These are phyloP conservation scores for Chlamydomonas incerta DNA, from an alignment of 139 green algal species.

Conservation along the genomic window DNA sequence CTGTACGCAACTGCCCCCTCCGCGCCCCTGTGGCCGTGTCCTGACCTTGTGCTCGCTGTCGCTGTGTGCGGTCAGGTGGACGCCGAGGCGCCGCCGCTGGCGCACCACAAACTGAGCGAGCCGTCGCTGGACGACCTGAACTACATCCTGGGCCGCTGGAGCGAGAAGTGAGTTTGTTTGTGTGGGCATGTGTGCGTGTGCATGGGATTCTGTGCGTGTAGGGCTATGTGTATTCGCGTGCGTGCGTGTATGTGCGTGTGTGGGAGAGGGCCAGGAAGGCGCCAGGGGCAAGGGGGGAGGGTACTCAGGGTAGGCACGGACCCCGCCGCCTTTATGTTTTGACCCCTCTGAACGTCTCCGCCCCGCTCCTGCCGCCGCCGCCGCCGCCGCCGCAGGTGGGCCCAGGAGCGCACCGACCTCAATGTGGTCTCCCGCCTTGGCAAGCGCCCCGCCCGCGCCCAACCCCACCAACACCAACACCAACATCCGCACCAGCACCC, in stretches of 20 bases:
- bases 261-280: too few species aligned
- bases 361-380: not conserved
- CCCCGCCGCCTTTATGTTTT: too few species aligned
- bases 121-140: constrained; percentile 35
- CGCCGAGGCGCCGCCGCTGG: constrained; percentile 16
- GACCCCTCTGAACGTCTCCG: too few species aligned
- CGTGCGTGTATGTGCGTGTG: too few species aligned
- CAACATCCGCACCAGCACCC: not conserved
- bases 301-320: too few species aligned
- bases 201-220: not conserved
- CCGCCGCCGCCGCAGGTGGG: constrained; percentile 6
- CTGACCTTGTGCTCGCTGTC: too few species aligned
- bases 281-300: too few species aligned
- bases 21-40: too few species aligned
- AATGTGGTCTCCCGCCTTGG: not conserved
- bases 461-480: not conserved
- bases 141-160: constrained; percentile 40
- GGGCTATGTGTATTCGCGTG: too few species aligned
- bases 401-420: constrained; percentile 9
- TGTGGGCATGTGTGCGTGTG: not conserved
- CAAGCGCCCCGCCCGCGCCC: not conserved
- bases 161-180: not conserved
- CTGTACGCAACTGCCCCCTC: too few species aligned
- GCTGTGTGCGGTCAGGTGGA: too few species aligned
- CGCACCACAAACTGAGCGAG: constrained; percentile 29